These are phyloP conservation scores for Entomortierella chlamydospora DNA, from an alignment of 192 early-diverging fungal genomes.

Conservation along the genomic window DNA sequence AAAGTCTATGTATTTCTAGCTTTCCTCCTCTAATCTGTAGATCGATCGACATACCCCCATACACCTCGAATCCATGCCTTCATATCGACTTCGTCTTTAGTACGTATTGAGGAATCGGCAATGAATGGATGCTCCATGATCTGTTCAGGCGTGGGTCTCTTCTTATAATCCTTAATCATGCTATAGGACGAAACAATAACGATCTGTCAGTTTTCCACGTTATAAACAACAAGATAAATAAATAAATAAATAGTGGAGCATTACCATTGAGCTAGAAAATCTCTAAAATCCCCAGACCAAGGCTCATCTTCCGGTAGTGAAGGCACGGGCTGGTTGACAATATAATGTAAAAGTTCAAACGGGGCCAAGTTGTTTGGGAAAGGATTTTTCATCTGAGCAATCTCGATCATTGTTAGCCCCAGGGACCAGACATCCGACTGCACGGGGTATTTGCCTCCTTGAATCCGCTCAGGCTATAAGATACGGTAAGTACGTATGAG, in stretches of 20 bases:
- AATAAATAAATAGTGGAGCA: not conserved
- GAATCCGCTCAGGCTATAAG: conserved; percentile 92
- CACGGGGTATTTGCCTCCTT: conserved; percentile 89
- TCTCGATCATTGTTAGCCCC: conserved; percentile 92
- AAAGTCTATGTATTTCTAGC: too few species aligned
- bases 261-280: conserved; percentile 81
- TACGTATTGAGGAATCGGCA: conserved; percentile 58
- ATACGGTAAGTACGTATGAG: not conserved
- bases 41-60: conserved; percentile 58
- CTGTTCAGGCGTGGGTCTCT: conserved; percentile 74
- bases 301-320: conserved; percentile 73
- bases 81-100: conserved; percentile 68
- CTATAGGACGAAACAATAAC: conserved; percentile 45
- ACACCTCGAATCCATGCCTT: conserved; percentile 78
- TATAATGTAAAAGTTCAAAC: conserved; percentile 96
- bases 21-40: not conserved
- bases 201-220: not conserved
- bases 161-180: conserved; percentile 79
- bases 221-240: not conserved
- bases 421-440: conserved; percentile 97
- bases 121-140: conserved; percentile 82
- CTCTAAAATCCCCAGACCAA: conserved; percentile 70
- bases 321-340: conserved; percentile 92
- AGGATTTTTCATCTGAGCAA: conserved; percentile 91
- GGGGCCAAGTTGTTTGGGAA: conserved; percentile 87